These are phyloP conservation scores for Mycena haematopus DNA, from an alignment of 768 basidiomycete genomes.

Conservation along the genomic window DNA sequence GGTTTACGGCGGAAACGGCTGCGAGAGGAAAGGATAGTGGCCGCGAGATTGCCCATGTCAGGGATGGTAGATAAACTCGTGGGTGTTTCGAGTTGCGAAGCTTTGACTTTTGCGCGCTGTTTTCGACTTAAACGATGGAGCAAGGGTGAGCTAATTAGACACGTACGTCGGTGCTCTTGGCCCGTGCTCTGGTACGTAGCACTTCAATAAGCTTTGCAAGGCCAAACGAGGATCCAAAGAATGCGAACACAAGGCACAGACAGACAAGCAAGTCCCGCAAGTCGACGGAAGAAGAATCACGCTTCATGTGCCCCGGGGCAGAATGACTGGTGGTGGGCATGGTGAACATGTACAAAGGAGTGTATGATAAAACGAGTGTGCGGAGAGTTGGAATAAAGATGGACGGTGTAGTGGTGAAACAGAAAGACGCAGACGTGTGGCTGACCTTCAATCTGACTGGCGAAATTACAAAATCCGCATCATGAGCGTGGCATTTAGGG, in stretches of 20 bases:
- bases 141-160: background rate
- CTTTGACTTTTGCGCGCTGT: background rate
- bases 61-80: background rate
- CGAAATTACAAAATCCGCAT: too few relatives aligned
- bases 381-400: background rate
- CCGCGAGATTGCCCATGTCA: too few relatives aligned
- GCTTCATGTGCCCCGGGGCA: too few relatives aligned
- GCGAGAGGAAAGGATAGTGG: background rate
- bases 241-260: constrained; percentile 7
- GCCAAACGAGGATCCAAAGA: constrained; percentile 3
- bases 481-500: too few relatives aligned
- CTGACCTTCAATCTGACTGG: background rate
- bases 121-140: background rate
- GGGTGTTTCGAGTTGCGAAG: background rate
- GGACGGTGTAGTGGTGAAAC: background rate
- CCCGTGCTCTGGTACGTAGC: background rate
- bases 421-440: too few relatives aligned
- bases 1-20: background rate
- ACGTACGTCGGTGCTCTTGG: background rate
- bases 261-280: constrained; percentile 12
- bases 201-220: constrained; percentile 3
- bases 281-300: background rate
- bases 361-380: constrained; percentile 2
- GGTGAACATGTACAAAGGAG: constrained; percentile 15
- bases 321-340: constrained; percentile 15